phyloP scores from a whole-genome alignment of 345 rosid species.

The Citrus unshiu region DNA sequence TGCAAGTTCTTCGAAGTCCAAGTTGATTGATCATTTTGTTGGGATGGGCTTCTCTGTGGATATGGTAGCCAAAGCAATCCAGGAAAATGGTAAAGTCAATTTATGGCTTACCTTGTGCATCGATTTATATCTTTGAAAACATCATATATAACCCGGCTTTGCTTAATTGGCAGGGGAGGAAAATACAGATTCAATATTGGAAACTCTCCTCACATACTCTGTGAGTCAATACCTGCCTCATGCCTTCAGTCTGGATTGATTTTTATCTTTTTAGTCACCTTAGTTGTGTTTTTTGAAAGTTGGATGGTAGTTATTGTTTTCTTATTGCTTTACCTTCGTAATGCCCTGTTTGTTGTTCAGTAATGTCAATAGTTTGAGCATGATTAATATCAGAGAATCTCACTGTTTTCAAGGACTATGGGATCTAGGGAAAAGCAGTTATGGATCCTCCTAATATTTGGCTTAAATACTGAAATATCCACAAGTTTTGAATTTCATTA shows the following conservation, averaged over 20 bases:
- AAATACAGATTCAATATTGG: conserved; percentile 46
- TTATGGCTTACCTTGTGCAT: not conserved
- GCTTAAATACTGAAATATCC: not conserved
- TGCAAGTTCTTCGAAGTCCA: conserved; percentile 41
- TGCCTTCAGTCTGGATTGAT: not conserved
- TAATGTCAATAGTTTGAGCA: not conserved
- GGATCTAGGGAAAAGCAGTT: not conserved
- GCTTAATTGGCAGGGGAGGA: conserved; percentile 47
- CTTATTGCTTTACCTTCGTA: not conserved
- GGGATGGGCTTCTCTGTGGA: conserved; percentile 56
- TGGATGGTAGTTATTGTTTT: not conserved
- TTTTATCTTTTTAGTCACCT: not conserved
- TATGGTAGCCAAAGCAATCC: conserved; percentile 43
- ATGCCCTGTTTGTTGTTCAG: not conserved
- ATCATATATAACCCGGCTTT: conserved; percentile 1
- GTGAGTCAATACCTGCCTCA: conserved; percentile 33
- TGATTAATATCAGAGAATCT: not conserved
- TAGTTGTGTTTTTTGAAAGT: not conserved
- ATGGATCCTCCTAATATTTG: not conserved
- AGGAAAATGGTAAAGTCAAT: conserved; percentile 43
- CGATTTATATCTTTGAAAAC: not conserved
- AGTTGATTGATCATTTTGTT: conserved; percentile 41
- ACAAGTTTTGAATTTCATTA: not conserved
- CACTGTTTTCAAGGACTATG: not conserved
- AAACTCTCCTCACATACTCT: conserved; percentile 46